Base-by-base conservation (phyloP, 169 alveolate genomes). In the Ichthyophthirius multifiliis region DNA sequence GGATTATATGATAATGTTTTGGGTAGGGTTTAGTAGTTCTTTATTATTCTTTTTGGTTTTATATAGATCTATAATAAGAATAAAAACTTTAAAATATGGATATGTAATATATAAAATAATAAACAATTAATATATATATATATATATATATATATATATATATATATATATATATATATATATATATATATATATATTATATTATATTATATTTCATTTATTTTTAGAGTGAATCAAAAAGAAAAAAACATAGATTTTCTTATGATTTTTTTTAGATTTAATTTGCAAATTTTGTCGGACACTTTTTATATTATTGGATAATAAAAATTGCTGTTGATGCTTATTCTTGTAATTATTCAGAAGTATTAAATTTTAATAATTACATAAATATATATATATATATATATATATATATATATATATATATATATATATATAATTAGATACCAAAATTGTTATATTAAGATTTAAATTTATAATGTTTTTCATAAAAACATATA, bases 271-370 rank as follows among this genome's bases (percentile, higher is more conserved):
- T 41, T 30, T 20, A 37, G 10, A 37, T 18, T 4, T 37, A 34
- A 20, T 34, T 39, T 32, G 20, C 41, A 4, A n/a, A 37, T 16
- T 0, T 39, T n/a, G 46, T 41, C 1, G 43, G 62, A n/a, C 5
- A 37, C 16, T 47, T 44, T 1, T 9, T 34, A 20, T 15, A 6
- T 34, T 39, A 18, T 15, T 67, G 35, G 62, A 39, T 67, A 7
- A 18, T 39, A 23, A 67, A 67, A 41, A 37, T 39, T n/a, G 16
- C 18, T 0, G 16, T 67, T 7, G 77, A 67, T 67, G 77, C 63
- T 30, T 35, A 18, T 27, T 67, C 77, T 34, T 67, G 77, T 20
- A 62, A 67, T 39, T 67, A 67, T 41, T 41, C 37, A 16, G 77
- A 37, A 6, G 62, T 37, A 67, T n/a, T 6, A 6, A 45, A 6